Conservation (phyloP, 2,329 filamentous ascomycete genomes). For the Sporothrix curviconia region DNA sequence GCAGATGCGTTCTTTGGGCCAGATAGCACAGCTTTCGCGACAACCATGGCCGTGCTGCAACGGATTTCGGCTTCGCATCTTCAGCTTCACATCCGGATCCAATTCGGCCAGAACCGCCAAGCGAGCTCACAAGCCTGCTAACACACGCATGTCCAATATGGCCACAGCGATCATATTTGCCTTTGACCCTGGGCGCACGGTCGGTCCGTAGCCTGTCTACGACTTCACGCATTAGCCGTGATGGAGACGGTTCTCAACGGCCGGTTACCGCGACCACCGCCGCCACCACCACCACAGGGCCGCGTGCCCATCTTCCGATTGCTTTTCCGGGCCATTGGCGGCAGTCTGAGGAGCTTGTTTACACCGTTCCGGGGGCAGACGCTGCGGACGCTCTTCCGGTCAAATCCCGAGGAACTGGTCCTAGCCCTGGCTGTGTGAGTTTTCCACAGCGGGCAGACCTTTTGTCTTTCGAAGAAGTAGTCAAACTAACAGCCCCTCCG, state of each 20-base stretch:
- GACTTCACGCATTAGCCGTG: background rate
- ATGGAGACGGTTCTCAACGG: background rate
- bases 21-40: no score
- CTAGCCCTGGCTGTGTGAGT: slow-evolving; percentile 37
- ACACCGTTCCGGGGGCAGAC: slow-evolving; percentile 33
- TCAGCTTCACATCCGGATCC: no score
- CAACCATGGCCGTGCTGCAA: no score
- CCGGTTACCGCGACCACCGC: background rate
- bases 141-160: background rate
- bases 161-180: no score
- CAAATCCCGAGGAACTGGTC: slow-evolving; percentile 39
- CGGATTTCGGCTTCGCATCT: no score
- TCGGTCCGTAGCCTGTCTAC: slow-evolving; percentile 1
- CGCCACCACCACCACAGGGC: slow-evolving; percentile 8
- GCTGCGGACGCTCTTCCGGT: slow-evolving; percentile 32
- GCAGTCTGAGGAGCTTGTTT: slow-evolving; percentile 30
- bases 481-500: no score
- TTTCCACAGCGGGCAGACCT: no score
- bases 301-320: slow-evolving; percentile 23
- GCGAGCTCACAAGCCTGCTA: background rate
- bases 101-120: background rate
- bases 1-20: no score
- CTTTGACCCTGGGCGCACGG: background rate
- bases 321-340: slow-evolving; percentile 26
- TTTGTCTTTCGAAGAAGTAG: no score